These are phyloP conservation scores for Cryphonectria carpinicola DNA, from an alignment of 2,329 filamentous ascomycete genomes.

Conservation along the genomic window DNA sequence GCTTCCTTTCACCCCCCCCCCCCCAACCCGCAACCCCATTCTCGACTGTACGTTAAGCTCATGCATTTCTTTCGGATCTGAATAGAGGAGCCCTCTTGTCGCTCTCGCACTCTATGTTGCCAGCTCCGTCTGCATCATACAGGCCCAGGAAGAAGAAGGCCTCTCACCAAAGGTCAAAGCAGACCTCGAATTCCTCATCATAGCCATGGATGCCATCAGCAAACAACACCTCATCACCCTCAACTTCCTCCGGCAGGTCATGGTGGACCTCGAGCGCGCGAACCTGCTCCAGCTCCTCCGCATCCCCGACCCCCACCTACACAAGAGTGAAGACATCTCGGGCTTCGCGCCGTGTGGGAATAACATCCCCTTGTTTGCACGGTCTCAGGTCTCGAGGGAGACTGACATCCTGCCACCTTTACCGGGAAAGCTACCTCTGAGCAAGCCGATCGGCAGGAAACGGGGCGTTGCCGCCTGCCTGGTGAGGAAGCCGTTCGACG, in stretches of 20 bases:
- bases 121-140: conserved; percentile 80
- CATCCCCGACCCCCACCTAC: conserved; percentile 12
- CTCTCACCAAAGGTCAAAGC: conserved; percentile 51
- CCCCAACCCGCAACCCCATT: not conserved
- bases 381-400: conserved; percentile 47
- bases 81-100: conserved; percentile 79
- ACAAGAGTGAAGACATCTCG: conserved; percentile 31
- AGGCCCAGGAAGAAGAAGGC: conserved; percentile 65
- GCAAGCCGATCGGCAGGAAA: conserved; percentile 49
- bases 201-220: conserved; percentile 77
- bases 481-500: not conserved
- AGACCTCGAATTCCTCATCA: conserved; percentile 74
- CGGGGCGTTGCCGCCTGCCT: conserved; percentile 43
- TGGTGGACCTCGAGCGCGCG: conserved; percentile 72
- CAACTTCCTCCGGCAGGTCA: conserved; percentile 82
- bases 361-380: conserved; percentile 54
- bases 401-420: conserved; percentile 46
- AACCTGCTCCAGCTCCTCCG: conserved; percentile 17
- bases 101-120: conserved; percentile 86
- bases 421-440: conserved; percentile 49
- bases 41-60: conserved; percentile 2
- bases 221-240: conserved; percentile 75
- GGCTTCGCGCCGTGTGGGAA: conserved; percentile 33
- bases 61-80: not conserved
- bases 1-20: conserved; percentile 17